A percentile compares a stretch with the other conserved stretches of the same genome.
Conservation (phyloP, 2,329 filamentous ascomycete species). For the Ophiocordyceps camponoti-saundersi region DNA sequence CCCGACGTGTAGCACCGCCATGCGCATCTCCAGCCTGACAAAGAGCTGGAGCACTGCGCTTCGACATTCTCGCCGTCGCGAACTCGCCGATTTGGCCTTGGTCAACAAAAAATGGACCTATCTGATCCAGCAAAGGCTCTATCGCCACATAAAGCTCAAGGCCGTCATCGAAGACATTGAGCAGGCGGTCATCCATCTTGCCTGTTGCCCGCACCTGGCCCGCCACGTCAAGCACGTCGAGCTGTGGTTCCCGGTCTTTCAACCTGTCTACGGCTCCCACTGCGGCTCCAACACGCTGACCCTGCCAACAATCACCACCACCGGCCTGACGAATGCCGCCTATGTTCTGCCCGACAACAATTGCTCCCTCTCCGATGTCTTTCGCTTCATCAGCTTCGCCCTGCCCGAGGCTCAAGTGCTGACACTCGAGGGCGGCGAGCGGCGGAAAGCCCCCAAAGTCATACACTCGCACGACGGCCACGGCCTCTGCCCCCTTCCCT, state of each 20-base stretch:
- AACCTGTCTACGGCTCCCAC: conserved; percentile 31
- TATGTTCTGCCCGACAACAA: conserved; percentile 48
- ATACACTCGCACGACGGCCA: conserved; percentile 13
- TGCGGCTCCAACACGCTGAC: conserved; percentile 24
- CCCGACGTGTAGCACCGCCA: conserved; percentile 36
- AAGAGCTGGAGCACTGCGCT: conserved; percentile 48
- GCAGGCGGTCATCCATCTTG: conserved; percentile 44
- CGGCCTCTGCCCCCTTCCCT: conserved; percentile 27
- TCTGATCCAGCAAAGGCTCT: conserved; percentile 55
- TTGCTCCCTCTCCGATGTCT: conserved; percentile 53
- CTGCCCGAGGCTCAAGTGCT: conserved; percentile 47
- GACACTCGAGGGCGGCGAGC: conserved; percentile 61
- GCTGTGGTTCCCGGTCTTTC: conserved; percentile 63
- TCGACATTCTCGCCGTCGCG: conserved; percentile 48
- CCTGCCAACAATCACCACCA: conserved; percentile 34
- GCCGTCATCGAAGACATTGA: conserved; percentile 47
- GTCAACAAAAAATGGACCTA: conserved; percentile 46
- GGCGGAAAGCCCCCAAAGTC: conserved; percentile 57
- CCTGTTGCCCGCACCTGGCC: conserved; percentile 38
- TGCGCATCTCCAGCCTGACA: conserved; percentile 33
- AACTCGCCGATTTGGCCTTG: conserved; percentile 48
- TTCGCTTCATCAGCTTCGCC: conserved; percentile 40
- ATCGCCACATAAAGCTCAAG: conserved; percentile 61
- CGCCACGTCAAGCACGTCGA: conserved; percentile 55
- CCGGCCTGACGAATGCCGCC: conserved; percentile 37